These are phyloP conservation scores for Violaceomyces palustris DNA, from an alignment of 1,284 basidiomycete species.

Conservation along the genomic window DNA sequence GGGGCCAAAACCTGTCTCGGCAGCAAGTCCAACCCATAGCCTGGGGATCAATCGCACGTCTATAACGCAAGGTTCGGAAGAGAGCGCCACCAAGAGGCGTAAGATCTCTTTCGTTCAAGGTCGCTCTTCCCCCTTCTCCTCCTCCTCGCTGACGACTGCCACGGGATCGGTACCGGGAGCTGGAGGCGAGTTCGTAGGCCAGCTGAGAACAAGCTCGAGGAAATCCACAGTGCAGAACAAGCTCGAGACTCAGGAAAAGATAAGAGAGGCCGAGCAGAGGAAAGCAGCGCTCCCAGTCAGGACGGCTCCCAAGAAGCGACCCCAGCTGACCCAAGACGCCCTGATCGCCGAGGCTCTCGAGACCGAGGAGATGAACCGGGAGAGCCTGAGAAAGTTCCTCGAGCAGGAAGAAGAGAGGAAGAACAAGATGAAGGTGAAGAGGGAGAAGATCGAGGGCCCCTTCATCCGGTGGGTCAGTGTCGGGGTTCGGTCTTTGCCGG, in stretches of 20 bases:
- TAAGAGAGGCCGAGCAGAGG: slow-evolving; percentile 62
- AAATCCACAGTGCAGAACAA: slow-evolving; percentile 40
- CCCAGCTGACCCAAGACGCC: slow-evolving; percentile 66
- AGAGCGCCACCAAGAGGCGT: no score
- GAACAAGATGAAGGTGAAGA: slow-evolving; percentile 61
- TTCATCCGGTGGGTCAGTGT: slow-evolving; percentile 69
- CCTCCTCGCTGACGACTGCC: not conserved
- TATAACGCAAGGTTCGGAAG: no score
- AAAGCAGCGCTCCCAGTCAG: slow-evolving; percentile 55
- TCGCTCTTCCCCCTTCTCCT: no score
- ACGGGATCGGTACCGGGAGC: not conserved
- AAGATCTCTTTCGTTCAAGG: no score
- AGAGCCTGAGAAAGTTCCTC: slow-evolving; percentile 72
- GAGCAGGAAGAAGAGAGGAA: slow-evolving; percentile 74
- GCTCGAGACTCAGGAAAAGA: slow-evolving; percentile 34
- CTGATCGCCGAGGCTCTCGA: slow-evolving; percentile 74
- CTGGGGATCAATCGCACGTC: no score
- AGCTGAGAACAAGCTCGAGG: slow-evolving; percentile 18
- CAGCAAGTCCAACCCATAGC: not conserved
- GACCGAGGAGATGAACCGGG: slow-evolving; percentile 75
- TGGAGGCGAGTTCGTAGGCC: not conserved
- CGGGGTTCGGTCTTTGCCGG: slow-evolving; percentile 16
- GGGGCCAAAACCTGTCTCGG: not conserved
- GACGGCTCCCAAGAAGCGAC: slow-evolving; percentile 17
- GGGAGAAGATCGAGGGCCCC: slow-evolving; percentile 65